These are phyloP conservation scores for Penicillium ochrochloron DNA, from an alignment of 495 filamentous ascomycete species.

Conservation along the genomic window DNA sequence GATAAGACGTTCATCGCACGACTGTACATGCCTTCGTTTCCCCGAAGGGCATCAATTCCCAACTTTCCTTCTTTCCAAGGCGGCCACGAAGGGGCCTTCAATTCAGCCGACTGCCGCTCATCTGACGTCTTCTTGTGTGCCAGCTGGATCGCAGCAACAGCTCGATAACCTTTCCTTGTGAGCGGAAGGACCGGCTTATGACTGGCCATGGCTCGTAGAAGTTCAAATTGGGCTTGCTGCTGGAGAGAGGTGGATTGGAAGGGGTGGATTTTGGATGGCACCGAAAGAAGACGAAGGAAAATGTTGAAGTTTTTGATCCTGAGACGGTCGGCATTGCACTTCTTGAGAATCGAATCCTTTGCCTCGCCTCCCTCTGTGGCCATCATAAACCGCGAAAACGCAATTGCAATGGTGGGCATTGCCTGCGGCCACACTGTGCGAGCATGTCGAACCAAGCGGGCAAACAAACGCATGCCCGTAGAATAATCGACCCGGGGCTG, in stretches of 20 bases:
- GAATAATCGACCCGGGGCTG: constrained; percentile 31
- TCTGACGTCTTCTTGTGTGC: constrained; percentile 63
- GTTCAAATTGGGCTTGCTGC: constrained; percentile 65
- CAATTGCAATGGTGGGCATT: constrained; percentile 51
- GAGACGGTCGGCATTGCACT: constrained; percentile 27
- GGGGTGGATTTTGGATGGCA: constrained; percentile 53
- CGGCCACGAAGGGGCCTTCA: constrained; percentile 70
- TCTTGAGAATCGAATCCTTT: constrained; percentile 2
- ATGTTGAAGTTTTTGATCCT: constrained; percentile 53
- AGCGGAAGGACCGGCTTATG: constrained; percentile 60
- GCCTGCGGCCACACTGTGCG: constrained; percentile 61
- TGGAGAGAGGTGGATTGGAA: constrained; percentile 53
- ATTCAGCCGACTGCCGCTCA: constrained; percentile 61
- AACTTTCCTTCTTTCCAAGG: constrained; percentile 70
- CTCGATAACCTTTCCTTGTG: constrained; percentile 65
- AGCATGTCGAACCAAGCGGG: constrained; percentile 63
- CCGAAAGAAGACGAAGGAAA: constrained; percentile 59
- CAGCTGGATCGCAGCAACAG: constrained; percentile 61
- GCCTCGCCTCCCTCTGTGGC: constrained; percentile 12
- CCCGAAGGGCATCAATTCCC: constrained; percentile 60
- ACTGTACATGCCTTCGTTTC: constrained; percentile 59
- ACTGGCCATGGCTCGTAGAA: constrained; percentile 64
- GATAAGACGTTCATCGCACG: constrained; percentile 60
- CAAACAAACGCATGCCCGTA: constrained; percentile 41
- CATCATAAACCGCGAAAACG: constrained; percentile 42